Evolutionary conservation across 1,284 basidiomycete species (phyloP), one percentile per base, ranked within the genome.

Genomic region (Athelia psychrophila): DNA sequence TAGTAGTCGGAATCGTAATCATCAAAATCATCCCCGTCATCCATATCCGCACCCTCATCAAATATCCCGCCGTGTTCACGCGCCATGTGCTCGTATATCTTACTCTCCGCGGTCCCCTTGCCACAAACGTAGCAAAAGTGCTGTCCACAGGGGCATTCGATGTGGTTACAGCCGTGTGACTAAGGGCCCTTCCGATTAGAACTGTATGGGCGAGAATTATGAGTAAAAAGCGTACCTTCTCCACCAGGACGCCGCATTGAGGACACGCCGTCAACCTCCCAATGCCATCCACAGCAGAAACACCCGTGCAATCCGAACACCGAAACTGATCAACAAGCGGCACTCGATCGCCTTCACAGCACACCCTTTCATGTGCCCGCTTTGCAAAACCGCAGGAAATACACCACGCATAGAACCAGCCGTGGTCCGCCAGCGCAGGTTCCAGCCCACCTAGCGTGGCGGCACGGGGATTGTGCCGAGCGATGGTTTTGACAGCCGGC

Each of bases 341-440:
- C 2, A 59, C n/a, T 18, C 38, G 49, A 15, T 57, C 51, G 2
- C 46, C 51, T 32, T 54, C 60, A 23, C 58, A 59, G 20, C 56
- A 58, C 1, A 53, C 54, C 12, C 63, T 54, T 50, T 63, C 60
- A 32, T 53, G 50, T 2, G 56, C 58, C n/a, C 40, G 54, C 44
- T 60, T 59, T 2, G 63, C 63, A 32, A 46, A 56, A 13, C 56
- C 61, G 44, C 63, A 64, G 23, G 55, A 51, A n/a, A 54, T 33
- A 50, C 63, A 64, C 63, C 63, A 64, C 13, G 63, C 63, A 33
- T 63, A 63, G 35, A 61, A 53, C 50, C 52, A 63, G 13, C 54
- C 56, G 20, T 56, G 56, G 44, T 64, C 59, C 5, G 25, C 57
- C 53, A 64, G 52, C 20, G 62, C 62, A 3, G 40, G 53, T 45